phyloP scores from a whole-genome alignment of 257 asterid genomes.

The Nicotiana tomentosiformis region DNA sequence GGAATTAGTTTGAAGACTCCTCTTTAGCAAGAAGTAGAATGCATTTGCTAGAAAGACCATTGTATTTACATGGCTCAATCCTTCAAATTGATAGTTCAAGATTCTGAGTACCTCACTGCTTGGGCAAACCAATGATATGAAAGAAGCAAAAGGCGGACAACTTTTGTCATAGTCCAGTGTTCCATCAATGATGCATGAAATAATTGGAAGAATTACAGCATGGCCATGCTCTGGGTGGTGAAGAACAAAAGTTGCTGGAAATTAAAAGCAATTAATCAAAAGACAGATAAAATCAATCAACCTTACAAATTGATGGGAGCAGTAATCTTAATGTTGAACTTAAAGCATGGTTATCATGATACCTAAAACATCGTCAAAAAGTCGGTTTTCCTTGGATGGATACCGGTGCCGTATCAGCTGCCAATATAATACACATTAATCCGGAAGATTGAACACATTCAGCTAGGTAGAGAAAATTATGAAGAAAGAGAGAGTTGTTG shows the following conservation, averaged over 20 bases:
- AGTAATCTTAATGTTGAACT: not conserved
- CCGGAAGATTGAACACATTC: slow-evolving; percentile 1
- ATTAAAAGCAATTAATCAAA: slow-evolving; percentile 2
- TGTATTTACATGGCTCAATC: not conserved
- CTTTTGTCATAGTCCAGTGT: slow-evolving; percentile 67
- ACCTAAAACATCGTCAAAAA: slow-evolving; percentile 96
- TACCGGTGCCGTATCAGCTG: slow-evolving; percentile 86
- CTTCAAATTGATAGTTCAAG: slow-evolving; percentile 3
- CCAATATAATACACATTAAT: slow-evolving; percentile 19
- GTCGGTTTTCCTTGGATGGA: slow-evolving; percentile 81
- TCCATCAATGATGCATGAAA: slow-evolving; percentile 83
- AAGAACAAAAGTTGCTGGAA: slow-evolving; percentile 91
- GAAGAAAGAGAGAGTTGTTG: not conserved
- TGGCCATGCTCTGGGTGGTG: slow-evolving; percentile 99
- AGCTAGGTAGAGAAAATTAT: not conserved
- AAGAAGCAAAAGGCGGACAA: slow-evolving; percentile 86
- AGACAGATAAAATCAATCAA: not conserved
- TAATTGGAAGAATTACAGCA: slow-evolving; percentile 89
- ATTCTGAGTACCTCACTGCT: slow-evolving; percentile 58
- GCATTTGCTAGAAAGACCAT: not conserved
- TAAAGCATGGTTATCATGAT: slow-evolving; percentile 10
- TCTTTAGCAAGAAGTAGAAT: slow-evolving; percentile 8
- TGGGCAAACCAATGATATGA: slow-evolving; percentile 82
- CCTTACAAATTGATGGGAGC: not conserved
- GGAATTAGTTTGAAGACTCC: slow-evolving; percentile 18